These are phyloP conservation scores for Aureobasidium uvarum DNA, from an alignment of 2,329 filamentous ascomycete species.

Conservation along the genomic window DNA sequence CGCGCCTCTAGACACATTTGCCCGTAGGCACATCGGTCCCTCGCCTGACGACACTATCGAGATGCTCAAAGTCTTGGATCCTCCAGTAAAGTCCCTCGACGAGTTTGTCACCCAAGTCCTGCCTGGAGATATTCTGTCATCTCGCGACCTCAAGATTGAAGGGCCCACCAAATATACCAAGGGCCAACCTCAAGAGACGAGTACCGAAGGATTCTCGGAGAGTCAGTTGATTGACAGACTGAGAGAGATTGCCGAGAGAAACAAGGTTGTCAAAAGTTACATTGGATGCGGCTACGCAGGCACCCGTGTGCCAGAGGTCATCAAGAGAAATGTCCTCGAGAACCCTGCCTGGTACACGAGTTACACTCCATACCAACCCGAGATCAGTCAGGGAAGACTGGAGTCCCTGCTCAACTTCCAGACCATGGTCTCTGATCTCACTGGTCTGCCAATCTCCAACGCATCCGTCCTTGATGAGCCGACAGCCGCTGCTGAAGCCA, in stretches of 20 bases:
- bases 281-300: constrained; percentile 88
- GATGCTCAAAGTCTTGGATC: constrained; percentile 79
- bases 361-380: constrained; percentile 95
- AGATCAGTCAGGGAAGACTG: constrained; percentile 92
- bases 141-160: constrained; percentile 60
- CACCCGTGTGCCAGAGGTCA: constrained; percentile 82
- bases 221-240: constrained; percentile 57
- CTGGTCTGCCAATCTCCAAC: constrained; percentile 82
- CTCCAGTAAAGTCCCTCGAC: constrained; percentile 70
- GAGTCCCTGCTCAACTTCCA: constrained; percentile 95
- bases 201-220: constrained; percentile 55
- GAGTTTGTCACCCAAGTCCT: constrained; percentile 83
- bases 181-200: constrained; percentile 35
- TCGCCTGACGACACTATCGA: constrained; percentile 64
- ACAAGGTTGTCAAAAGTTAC: constrained; percentile 64
- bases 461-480: constrained; percentile 88
- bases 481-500: constrained; percentile 89
- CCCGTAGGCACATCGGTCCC: constrained; percentile 83
- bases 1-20: constrained; percentile 62
- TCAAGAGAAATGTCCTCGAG: constrained; percentile 89
- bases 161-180: constrained; percentile 47
- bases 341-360: constrained; percentile 97
- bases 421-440: constrained; percentile 86
- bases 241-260: constrained; percentile 58
- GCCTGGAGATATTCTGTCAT: constrained; percentile 72